A percentile compares a stretch with the other conserved stretches of the same genome.
These are phyloP conservation scores for Pachyrhizus erosus DNA, from an alignment of 306 rosid genomes.

Conservation along the genomic window DNA sequence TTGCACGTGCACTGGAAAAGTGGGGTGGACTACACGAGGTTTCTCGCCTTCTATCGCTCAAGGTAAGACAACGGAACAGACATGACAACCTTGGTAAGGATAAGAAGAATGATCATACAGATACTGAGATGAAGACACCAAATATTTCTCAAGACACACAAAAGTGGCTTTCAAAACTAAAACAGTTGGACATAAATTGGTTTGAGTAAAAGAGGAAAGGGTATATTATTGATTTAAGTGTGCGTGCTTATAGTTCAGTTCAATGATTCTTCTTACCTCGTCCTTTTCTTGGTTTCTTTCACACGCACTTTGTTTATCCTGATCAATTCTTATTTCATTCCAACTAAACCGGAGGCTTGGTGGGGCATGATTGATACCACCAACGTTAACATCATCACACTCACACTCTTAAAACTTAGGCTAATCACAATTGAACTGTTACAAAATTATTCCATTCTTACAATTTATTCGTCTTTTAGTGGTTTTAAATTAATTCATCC, in stretches of 20 bases:
- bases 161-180: slow-evolving; percentile 69
- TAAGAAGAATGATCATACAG: slow-evolving; percentile 50
- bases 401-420: too few species aligned
- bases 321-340: background rate
- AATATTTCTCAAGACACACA: slow-evolving; percentile 68
- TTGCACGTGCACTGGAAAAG: slow-evolving; percentile 83
- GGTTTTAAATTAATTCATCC: too few species aligned
- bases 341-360: background rate
- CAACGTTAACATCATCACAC: background rate
- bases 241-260: background rate
- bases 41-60: slow-evolving; percentile 73
- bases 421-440: too few species aligned
- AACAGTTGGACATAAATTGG: slow-evolving; percentile 76
- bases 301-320: background rate
- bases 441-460: too few species aligned
- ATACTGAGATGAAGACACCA: slow-evolving; percentile 47
- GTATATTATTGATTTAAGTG: background rate
- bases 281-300: background rate
- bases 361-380: background rate
- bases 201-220: slow-evolving; percentile 56
- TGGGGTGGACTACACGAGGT: slow-evolving; percentile 94
- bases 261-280: background rate
- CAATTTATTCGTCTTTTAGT: too few species aligned
- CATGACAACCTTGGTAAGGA: slow-evolving; percentile 52
- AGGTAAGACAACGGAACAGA: slow-evolving; percentile 70